A percentile compares a stretch with the other conserved stretches of the same genome.
phyloP scores from a whole-genome alignment of 139 green algal species.

The Chlorella sp. region DNA sequence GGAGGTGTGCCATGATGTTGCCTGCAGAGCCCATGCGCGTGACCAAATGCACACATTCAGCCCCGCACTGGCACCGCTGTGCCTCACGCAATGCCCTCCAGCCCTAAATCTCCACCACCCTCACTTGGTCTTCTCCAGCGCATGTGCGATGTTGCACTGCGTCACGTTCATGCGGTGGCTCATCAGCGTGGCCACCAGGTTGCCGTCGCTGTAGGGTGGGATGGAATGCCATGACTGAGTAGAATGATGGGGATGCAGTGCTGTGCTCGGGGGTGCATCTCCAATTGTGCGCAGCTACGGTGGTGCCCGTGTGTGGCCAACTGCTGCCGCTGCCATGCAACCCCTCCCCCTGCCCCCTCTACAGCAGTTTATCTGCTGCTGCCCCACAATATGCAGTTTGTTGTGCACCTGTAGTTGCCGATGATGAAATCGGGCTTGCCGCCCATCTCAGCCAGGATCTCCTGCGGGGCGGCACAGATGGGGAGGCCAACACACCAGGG shows the following conservation, averaged over 20 bases:
- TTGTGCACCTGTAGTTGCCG: slow-evolving; percentile 80
- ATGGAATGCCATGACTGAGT: too few species aligned
- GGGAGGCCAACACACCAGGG: too few species aligned
- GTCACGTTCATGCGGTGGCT: slow-evolving; percentile 64
- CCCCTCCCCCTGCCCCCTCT: not conserved
- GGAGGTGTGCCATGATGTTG: too few species aligned
- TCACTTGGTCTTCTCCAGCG: slow-evolving; percentile 88
- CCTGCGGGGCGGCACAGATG: slow-evolving; percentile 23
- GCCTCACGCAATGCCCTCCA: too few species aligned
- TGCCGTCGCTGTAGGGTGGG: slow-evolving; percentile 66
- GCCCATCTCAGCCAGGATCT: slow-evolving; percentile 69
- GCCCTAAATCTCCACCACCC: too few species aligned
- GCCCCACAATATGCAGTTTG: too few species aligned
- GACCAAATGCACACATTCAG: too few species aligned
- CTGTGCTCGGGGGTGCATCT: too few species aligned
- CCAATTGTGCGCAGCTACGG: not conserved
- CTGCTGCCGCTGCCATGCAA: not conserved
- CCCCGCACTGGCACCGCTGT: too few species aligned
- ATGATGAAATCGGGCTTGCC: slow-evolving; percentile 85
- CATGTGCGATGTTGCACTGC: slow-evolving; percentile 89
- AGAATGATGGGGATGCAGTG: too few species aligned
- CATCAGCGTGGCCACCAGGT: slow-evolving; percentile 85
- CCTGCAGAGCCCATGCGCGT: too few species aligned
- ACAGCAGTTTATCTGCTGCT: too few species aligned
- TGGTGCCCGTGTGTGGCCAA: not conserved